Conservation (phyloP, 2,329 filamentous ascomycete species). For the Aureobasidium subglaciale region DNA sequence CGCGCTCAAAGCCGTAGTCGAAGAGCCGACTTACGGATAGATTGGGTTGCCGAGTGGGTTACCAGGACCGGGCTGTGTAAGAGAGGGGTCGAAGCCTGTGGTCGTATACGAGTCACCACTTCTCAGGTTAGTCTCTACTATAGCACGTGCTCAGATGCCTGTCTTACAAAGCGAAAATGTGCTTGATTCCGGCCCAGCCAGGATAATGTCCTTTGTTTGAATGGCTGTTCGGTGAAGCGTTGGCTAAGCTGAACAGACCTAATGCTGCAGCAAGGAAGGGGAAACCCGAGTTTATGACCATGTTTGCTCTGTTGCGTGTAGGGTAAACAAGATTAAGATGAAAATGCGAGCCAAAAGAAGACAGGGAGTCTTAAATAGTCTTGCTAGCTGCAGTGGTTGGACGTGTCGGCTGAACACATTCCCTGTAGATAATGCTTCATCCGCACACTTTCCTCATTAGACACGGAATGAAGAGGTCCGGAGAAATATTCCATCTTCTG, state of each 20-base stretch:
- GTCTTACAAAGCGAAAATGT: slow-evolving; percentile 24
- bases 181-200: slow-evolving; percentile 21
- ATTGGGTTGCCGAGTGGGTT: slow-evolving; percentile 57
- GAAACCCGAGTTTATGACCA: not conserved
- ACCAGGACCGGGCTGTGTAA: slow-evolving; percentile 43
- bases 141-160: not conserved
- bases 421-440: not conserved
- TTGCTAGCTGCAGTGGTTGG: not conserved
- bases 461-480: not conserved
- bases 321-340: not conserved
- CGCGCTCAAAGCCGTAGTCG: not conserved
- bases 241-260: not conserved
- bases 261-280: not conserved
- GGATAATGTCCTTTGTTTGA: slow-evolving; percentile 17
- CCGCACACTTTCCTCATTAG: not conserved
- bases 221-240: not conserved
- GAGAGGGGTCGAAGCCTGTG: slow-evolving; percentile 50
- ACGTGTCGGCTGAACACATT: not conserved
- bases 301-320: not conserved
- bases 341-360: not conserved
- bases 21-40: slow-evolving; percentile 33
- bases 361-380: not conserved
- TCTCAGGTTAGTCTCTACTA: not conserved
- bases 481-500: not conserved
- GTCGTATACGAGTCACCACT: slow-evolving; percentile 55